phyloP scores from a whole-genome alignment of 2,329 filamentous ascomycete species.

The Nothophoma quercina region DNA sequence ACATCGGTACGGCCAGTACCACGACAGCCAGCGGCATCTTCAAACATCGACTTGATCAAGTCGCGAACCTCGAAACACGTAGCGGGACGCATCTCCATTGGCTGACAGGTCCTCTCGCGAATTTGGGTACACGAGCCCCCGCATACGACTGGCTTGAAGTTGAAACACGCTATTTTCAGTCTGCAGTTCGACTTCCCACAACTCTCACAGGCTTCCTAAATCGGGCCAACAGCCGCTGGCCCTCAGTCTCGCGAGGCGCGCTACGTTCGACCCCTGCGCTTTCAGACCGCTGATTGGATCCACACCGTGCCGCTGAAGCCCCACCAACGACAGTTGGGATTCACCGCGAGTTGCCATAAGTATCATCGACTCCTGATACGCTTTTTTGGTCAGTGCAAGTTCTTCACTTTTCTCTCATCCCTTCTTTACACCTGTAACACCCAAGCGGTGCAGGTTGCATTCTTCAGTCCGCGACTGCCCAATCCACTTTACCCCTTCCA shows the following conservation, averaged over 20 bases:
- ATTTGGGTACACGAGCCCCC: conserved; percentile 15
- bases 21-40: conserved; percentile 33
- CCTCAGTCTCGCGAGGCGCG: conserved; percentile 38
- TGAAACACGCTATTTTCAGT: conserved; percentile 48
- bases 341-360: conserved; percentile 39
- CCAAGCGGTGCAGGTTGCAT: conserved; percentile 39
- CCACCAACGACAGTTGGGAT: conserved; percentile 35
- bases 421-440: conserved; percentile 34
- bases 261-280: conserved; percentile 31
- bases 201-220: conserved; percentile 31
- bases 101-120: conserved; percentile 39
- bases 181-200: conserved; percentile 40
- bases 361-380: conserved; percentile 38
- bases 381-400: conserved; percentile 41
- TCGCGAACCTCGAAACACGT: conserved; percentile 47
- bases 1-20: conserved; percentile 15
- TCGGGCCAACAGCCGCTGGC: conserved; percentile 45
- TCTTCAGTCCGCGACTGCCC: conserved; percentile 29
- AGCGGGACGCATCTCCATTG: conserved; percentile 38
- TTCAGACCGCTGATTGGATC: conserved; percentile 39
- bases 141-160: conserved; percentile 22
- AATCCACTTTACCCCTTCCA: conserved; percentile 28
- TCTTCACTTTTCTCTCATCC: conserved; percentile 35
- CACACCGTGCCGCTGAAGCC: conserved; percentile 32
- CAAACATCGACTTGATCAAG: conserved; percentile 39